These are phyloP conservation scores for Sarcomyxa edulis DNA, from an alignment of 768 basidiomycete species.

Conservation along the genomic window DNA sequence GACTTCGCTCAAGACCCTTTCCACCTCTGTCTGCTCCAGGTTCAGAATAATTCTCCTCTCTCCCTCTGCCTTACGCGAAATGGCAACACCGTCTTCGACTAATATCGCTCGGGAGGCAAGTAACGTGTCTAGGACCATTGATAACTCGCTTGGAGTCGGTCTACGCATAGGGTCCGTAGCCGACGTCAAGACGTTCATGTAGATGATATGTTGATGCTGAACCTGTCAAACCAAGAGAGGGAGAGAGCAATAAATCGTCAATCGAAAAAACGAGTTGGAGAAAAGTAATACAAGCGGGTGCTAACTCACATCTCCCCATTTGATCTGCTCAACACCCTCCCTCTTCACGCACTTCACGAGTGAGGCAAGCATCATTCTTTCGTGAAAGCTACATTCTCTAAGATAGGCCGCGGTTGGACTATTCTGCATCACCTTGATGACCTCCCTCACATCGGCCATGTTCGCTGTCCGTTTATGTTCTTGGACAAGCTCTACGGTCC, in stretches of 20 bases:
- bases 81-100: conserved; percentile 56
- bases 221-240: conserved; percentile 47
- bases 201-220: conserved; percentile 68
- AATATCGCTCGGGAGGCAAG: conserved; percentile 74
- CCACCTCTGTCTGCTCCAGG: conserved; percentile 79
- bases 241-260: conserved; percentile 2
- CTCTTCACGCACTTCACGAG: conserved; percentile 77
- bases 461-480: conserved; percentile 46
- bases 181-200: conserved; percentile 58
- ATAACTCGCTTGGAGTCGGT: conserved; percentile 60
- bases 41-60: conserved; percentile 79
- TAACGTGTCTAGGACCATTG: conserved; percentile 68
- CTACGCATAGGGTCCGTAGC: conserved; percentile 51
- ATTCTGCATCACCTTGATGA: conserved; percentile 84
- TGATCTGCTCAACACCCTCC: conserved; percentile 84
- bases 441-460: conserved; percentile 68
- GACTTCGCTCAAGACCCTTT: conserved; percentile 77
- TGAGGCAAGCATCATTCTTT: conserved; percentile 82
- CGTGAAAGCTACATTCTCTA: conserved; percentile 79
- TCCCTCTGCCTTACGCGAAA: conserved; percentile 47
- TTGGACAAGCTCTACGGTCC: conserved; percentile 78
- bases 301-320: conserved; percentile 68
- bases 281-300: no score
- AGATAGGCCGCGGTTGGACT: conserved; percentile 86
- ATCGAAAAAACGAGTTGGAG: neutral